Percentiles rank a stretch among this genome's conserved stretches.
phyloP scores from a whole-genome alignment of 192 early-diverging fungal species.

The Umbelopsis ramanniana region DNA sequence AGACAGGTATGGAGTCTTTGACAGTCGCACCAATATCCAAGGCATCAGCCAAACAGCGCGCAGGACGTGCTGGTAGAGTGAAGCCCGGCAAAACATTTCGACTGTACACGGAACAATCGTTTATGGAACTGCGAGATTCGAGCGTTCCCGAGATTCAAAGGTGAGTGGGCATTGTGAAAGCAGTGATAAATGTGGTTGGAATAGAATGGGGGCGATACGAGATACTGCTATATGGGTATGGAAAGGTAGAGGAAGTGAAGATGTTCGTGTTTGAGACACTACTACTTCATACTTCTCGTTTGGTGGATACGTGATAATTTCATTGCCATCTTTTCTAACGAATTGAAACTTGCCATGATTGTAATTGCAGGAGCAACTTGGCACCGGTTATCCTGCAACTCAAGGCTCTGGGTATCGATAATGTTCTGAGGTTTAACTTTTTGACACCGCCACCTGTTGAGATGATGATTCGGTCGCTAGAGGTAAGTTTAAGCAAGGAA shows the following conservation, averaged over 20 bases:
- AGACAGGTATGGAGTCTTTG: slow-evolving; percentile 90
- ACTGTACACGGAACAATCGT: slow-evolving; percentile 88
- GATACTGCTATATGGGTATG: too few species aligned
- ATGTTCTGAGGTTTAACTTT: slow-evolving; percentile 80
- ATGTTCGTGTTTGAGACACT: too few species aligned
- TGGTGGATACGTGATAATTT: background rate
- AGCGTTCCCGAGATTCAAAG: slow-evolving; percentile 96
- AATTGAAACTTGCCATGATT: too few species aligned
- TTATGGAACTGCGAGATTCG: slow-evolving; percentile 74
- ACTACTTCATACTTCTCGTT: too few species aligned
- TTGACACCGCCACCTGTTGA: slow-evolving; percentile 75
- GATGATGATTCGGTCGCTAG: slow-evolving; percentile 70
- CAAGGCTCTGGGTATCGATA: slow-evolving; percentile 82
- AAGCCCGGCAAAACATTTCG: slow-evolving; percentile 89
- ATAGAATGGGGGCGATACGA: too few species aligned
- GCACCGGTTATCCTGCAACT: slow-evolving; percentile 71
- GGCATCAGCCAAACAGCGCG: slow-evolving; percentile 92
- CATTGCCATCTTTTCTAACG: background rate
- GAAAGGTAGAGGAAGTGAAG: too few species aligned
- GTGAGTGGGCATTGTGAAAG: slow-evolving; percentile 19
- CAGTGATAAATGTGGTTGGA: background rate
- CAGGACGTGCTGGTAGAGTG: slow-evolving; percentile 93
- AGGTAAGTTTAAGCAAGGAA: slow-evolving; percentile 37
- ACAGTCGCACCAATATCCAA: slow-evolving; percentile 89
- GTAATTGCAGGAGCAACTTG: slow-evolving; percentile 59